Evolutionary conservation across 2,329 filamentous ascomycete species (phyloP).

Genomic region (Lachnellula subtilissima): DNA sequence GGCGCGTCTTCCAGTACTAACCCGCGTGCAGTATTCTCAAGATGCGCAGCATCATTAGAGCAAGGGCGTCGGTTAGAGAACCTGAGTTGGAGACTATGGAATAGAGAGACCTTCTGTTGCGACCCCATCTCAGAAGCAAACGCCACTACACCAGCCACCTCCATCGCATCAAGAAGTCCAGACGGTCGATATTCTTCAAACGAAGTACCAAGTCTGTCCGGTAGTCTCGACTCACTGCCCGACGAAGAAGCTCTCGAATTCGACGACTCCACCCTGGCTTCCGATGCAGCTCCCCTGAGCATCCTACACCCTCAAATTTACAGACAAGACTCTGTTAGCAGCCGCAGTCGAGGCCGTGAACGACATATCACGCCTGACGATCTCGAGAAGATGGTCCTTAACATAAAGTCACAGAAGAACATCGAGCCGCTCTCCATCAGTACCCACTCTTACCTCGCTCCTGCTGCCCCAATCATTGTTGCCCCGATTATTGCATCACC

Average conservation of each 20-base stretch:
- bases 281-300: conserved; percentile 51
- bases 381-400: conserved; percentile 88
- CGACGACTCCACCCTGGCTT: conserved; percentile 35
- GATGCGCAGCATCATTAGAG: conserved; percentile 89
- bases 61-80: conserved; percentile 92
- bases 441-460: conserved; percentile 35
- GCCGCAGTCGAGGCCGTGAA: conserved; percentile 68
- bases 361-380: conserved; percentile 91
- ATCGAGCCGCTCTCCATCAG: conserved; percentile 51
- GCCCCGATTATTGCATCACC: conserved; percentile 32
- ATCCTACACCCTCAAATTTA: conserved; percentile 63
- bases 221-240: conserved; percentile 69
- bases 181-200: conserved; percentile 39
- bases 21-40: conserved; percentile 71
- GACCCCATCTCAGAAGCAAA: conserved; percentile 55
- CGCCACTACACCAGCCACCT: conserved; percentile 38
- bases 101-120: conserved; percentile 86
- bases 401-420: conserved; percentile 78
- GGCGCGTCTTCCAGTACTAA: neutral
- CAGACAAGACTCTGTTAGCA: conserved; percentile 66
- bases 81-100: conserved; percentile 93
- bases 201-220: conserved; percentile 67
- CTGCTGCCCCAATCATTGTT: conserved; percentile 30
- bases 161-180: conserved; percentile 29
- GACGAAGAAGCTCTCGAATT: conserved; percentile 64